Evolutionary conservation across 176 grass and related monocot species (phyloP), one percentile per base, ranked within the genome.

Genomic region (Aegilops speltoides): DNA sequence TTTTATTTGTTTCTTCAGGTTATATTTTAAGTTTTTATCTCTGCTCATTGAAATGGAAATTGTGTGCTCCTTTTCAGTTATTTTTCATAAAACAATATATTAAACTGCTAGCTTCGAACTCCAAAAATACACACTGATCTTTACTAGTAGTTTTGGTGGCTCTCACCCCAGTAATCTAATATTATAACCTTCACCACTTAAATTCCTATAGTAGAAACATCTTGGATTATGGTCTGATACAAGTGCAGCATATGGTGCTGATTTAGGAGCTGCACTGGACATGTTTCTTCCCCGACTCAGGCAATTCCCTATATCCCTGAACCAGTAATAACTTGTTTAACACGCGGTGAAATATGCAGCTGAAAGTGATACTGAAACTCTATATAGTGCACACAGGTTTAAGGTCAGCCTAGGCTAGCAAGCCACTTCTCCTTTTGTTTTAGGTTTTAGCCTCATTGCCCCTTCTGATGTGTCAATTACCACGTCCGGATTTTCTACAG

Each of bases 151-250:
- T 31, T 43, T 57, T 57, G 46, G 43, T 43, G 41, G 41, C 1
- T 43, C 41, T 43, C 0, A 2, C 41, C 41, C 41, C 41, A 43
- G 41, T 43, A 43, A 43, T 43, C 41, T 3, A 41, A 32, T 12
- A 34, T 2, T 20, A 68, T 60, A 60, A 24, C 41, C 32, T 22
- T 20, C 2, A 31, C 0, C 65, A 34, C 13, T 52, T n/a, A 28
- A 4, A 25, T 59, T 69, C 9, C 8, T 43, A 46, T 6, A 36
- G 70, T 36, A 10, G 22, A 48, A 63, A 41, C 36, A 19, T 54
- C 43, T 37, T 85, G 31, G 34, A 59, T 84, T 59, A 80, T 73
- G 66, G 10, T 80, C 29, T 80, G 23, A 71, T 69, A 57, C 34
- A 79, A 5, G 56, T 79, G 43, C 41, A 13, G 61, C 48, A 34